phyloP scores from a whole-genome alignment of 495 filamentous ascomycete species.

The Tuber microsphaerosporum region DNA sequence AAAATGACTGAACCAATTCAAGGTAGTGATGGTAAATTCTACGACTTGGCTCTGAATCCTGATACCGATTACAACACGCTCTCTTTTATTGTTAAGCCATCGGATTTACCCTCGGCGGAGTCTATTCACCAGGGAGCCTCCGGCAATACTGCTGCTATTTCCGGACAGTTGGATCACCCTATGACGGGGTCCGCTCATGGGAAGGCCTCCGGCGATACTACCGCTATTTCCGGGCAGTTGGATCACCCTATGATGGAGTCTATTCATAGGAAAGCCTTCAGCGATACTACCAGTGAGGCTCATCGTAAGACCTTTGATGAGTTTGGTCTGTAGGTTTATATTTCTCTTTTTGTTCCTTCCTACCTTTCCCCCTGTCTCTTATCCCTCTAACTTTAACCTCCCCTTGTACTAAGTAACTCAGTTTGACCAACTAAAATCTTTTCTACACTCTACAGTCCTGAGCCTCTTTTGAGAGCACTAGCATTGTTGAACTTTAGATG shows the following conservation, averaged over 20 bases:
- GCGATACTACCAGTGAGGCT: neutral
- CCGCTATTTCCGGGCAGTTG: neutral
- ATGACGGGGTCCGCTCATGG: neutral
- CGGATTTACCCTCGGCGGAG: neutral
- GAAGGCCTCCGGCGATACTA: neutral
- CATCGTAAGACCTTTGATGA: slow-evolving; percentile 65
- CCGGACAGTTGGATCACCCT: neutral
- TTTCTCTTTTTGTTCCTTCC: neutral
- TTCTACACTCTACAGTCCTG: slow-evolving; percentile 38
- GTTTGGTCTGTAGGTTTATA: slow-evolving; percentile 63
- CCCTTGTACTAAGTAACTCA: neutral
- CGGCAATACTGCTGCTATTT: neutral
- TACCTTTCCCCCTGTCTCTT: neutral
- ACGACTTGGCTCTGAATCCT: neutral
- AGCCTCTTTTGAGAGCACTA: slow-evolving; percentile 48
- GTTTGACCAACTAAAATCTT: neutral
- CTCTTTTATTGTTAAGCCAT: neutral
- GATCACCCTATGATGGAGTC: neutral
- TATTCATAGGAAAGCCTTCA: neutral
- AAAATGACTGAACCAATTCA: neutral
- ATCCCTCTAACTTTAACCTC: neutral
- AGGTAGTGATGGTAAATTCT: neutral
- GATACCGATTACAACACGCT: neutral
- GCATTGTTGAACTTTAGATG: slow-evolving; percentile 73
- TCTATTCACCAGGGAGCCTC: neutral